These are phyloP conservation scores for Aegilops speltoides DNA, from an alignment of 176 grass and related monocot species.

Conservation along the genomic window DNA sequence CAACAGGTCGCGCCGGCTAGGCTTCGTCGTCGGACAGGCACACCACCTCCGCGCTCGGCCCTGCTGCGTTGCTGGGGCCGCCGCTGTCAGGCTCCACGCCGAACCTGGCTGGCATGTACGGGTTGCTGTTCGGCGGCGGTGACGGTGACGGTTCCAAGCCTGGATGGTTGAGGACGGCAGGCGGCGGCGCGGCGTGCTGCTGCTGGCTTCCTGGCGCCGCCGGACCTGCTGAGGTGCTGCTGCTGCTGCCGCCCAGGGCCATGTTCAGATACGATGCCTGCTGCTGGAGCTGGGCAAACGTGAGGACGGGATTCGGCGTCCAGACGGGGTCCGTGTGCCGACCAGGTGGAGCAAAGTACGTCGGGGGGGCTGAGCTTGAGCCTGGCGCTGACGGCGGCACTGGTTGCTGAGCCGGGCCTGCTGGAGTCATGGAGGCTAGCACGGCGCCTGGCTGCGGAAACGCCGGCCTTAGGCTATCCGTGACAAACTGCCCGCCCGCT, in stretches of 20 bases:
- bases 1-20: neutral
- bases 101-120: neutral
- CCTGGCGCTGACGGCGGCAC: neutral
- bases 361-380: neutral
- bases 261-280: neutral
- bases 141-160: neutral
- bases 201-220: neutral
- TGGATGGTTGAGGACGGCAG: neutral
- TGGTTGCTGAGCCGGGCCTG: neutral
- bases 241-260: neutral
- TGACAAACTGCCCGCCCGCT: neutral
- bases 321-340: neutral
- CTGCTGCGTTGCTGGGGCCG: neutral
- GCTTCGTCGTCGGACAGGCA: conserved; percentile 37
- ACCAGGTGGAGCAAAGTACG: neutral
- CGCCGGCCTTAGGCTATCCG: neutral
- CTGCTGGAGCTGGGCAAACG: neutral
- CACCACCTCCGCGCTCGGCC: neutral
- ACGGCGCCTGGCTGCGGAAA: neutral
- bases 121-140: neutral
- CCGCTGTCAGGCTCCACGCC: neutral
- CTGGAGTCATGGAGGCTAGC: neutral
- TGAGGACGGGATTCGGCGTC: neutral
- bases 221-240: neutral
- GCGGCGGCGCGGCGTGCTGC: neutral